Base-by-base conservation (phyloP, 345 rosid genomes). In the Pistacia atlantica region DNA sequence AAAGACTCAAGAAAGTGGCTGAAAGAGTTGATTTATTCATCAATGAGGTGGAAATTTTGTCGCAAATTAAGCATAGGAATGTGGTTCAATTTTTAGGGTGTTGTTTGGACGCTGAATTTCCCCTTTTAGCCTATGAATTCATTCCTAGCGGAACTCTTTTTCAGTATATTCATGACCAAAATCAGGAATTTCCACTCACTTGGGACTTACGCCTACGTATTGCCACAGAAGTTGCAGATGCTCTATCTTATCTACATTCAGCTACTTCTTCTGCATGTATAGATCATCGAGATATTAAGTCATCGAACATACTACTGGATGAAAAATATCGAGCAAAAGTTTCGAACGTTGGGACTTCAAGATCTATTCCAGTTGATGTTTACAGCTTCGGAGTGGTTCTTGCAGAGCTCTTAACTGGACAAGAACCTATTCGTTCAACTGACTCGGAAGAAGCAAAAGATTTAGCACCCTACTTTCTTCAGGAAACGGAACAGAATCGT, bases 71-170 rank as follows among this genome's bases (percentile, higher is more conserved):
- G 7, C 67, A 63, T 13, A 63, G 42, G 12, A 63, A 63, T 63
- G 67, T 63, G 42, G 67, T 63, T 28, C 58, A 4, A 12, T 13
- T 17, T 10, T 4, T 54, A 11, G 33, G 33, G 33, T 1, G 33
- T 31, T 31, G 33, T 31, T 31, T 31, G 33, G 33, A 31, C 33
- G 3, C 33, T 31, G 33, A 31, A 31, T 31, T 31, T 31, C 33
- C 33, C 33, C 33, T 31, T 31, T 31, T 31, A 54, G 45, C 12
- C 11, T 25, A 63, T 35, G 67, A 63, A 35, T 63, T 33, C 12
- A 63, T 63, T 42, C 67, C 67, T 11, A 63, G 28, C 31, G 67
- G 67, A 28, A 63, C 42, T 10, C 67, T 63, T 13, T 63, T 63
- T 13, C 67, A 63, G 8, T 31, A 63, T 63, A 28, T 31, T 0